A percentile compares a stretch with the other conserved stretches of the same genome.
Conservation (phyloP, 2,329 filamentous ascomycete genomes). For the Aspergillus ruber region DNA sequence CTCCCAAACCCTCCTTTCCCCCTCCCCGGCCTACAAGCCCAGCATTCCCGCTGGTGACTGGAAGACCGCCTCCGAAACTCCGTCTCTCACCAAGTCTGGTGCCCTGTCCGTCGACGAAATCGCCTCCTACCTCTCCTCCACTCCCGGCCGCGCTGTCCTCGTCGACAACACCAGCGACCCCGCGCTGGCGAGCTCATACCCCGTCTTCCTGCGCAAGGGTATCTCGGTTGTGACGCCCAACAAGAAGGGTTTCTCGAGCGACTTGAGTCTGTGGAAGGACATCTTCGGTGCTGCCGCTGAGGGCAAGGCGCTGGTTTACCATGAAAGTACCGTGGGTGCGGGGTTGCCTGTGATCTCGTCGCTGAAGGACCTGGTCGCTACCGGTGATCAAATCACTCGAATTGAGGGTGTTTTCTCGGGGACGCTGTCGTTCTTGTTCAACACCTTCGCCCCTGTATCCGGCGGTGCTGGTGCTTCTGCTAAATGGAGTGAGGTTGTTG, state of each 20-base stretch:
- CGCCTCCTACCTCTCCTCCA: slow-evolving; percentile 68
- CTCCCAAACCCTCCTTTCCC: slow-evolving; percentile 70
- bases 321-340: slow-evolving; percentile 90
- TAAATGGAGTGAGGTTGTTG: slow-evolving; percentile 85
- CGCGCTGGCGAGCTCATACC: slow-evolving; percentile 76
- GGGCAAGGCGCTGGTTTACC: slow-evolving; percentile 71
- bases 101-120: slow-evolving; percentile 61
- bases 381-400: slow-evolving; percentile 81
- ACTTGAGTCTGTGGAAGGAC: slow-evolving; percentile 72
- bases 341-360: slow-evolving; percentile 91
- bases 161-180: slow-evolving; percentile 96
- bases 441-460: slow-evolving; percentile 81
- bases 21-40: slow-evolving; percentile 61
- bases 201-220: slow-evolving; percentile 69
- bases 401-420: slow-evolving; percentile 97
- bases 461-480: slow-evolving; percentile 50
- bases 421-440: slow-evolving; percentile 97
- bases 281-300: slow-evolving; percentile 69
- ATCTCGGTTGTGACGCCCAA: slow-evolving; percentile 94
- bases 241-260: slow-evolving; percentile 93
- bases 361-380: slow-evolving; percentile 86
- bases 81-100: slow-evolving; percentile 47
- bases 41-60: slow-evolving; percentile 53
- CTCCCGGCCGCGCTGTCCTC: slow-evolving; percentile 72
- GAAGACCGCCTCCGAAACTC: slow-evolving; percentile 54